Evolutionary conservation across 2,329 filamentous ascomycete species (phyloP), one percentile per base, ranked within the genome.

Genomic region (Diaporthe australafricana): DNA sequence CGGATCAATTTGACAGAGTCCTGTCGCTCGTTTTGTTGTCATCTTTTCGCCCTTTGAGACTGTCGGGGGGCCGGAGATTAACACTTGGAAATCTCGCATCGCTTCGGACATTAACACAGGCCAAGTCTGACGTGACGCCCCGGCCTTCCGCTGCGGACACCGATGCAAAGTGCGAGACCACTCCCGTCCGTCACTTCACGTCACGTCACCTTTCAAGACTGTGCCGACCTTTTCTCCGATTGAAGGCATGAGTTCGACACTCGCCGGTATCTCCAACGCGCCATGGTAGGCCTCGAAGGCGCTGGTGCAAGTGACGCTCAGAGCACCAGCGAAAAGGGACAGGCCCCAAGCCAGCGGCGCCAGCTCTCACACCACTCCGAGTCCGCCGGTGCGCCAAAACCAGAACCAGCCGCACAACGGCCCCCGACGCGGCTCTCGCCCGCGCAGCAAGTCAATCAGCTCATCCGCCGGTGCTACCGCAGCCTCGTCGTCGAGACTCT

Each of bases 401-500:
- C 55, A 25, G 56, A 6, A 7, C 11, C 62, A 25, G 30, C 60
- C 38, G 50, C 16, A 30, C n/a, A 22, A 9, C 40, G 14, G 3
- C 27, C 25, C 14, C 30, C 16, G 12, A 16, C 35, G 22, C 17
- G 30, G 20, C 40, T 12, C n/a, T 42, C 32, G 32, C 22, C 40
- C 40, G 16, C 56, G n/a, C 69, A 55, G 11, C 56, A 45, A 35
- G 16, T 57, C 12, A 68, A 66, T 27, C 42, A 38, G 16, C 60
- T 48, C 42, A 48, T 55, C 52, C 45, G 27, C n/a, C 40, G 22
- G 4, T 68, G n/a, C 27, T 73, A 72, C 50, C 69, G 55, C 50
- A 69, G 35, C 30, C 7, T 72, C n/a, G 20, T 74, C 32, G 50
- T 70, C 14, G 70, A 73, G 40, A 25, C 70, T 22, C n/a, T 77